These are phyloP conservation scores for Monosporozyma aerobia DNA, from an alignment of 805 yeast species.

Conservation along the genomic window DNA sequence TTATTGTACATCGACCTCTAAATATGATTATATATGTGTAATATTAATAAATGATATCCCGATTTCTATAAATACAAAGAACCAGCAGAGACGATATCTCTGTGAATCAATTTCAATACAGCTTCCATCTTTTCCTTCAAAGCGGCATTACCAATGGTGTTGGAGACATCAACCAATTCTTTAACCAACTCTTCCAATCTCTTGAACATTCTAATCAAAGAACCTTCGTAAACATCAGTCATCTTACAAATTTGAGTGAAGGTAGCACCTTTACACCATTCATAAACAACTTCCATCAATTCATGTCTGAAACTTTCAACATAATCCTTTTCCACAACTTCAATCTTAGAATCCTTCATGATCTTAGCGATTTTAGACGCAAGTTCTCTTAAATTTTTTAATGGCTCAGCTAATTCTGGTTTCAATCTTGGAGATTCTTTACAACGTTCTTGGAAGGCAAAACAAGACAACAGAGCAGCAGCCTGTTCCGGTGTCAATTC, in stretches of 20 bases:
- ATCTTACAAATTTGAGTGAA: slow-evolving; percentile 96
- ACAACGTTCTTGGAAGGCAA: slow-evolving; percentile 93
- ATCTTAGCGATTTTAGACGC: slow-evolving; percentile 86
- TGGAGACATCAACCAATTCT: slow-evolving; percentile 86
- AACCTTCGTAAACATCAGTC: slow-evolving; percentile 98
- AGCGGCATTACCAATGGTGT: slow-evolving; percentile 84
- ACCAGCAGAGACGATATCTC: slow-evolving; percentile 95
- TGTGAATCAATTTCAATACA: slow-evolving; percentile 76
- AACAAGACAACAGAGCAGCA: slow-evolving; percentile 86
- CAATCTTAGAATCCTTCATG: slow-evolving; percentile 82
- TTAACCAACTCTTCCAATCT: slow-evolving; percentile 87
- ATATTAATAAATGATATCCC: not conserved
- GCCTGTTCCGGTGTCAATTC: slow-evolving; percentile 83
- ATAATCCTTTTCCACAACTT: slow-evolving; percentile 83
- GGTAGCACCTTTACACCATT: slow-evolving; percentile 95
- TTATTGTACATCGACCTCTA: not conserved
- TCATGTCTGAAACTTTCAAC: slow-evolving; percentile 87
- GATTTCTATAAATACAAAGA: slow-evolving; percentile 55
- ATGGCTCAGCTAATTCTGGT: slow-evolving; percentile 88
- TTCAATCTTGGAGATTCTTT: slow-evolving; percentile 79
- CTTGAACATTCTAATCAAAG: slow-evolving; percentile 88
- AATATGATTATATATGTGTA: not conserved
- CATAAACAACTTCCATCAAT: slow-evolving; percentile 91
- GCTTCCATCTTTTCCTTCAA: slow-evolving; percentile 83
- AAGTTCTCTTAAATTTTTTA: slow-evolving; percentile 79